phyloP scores from a whole-genome alignment of 2,329 filamentous ascomycete species.

The Epichloe glyceriae region DNA sequence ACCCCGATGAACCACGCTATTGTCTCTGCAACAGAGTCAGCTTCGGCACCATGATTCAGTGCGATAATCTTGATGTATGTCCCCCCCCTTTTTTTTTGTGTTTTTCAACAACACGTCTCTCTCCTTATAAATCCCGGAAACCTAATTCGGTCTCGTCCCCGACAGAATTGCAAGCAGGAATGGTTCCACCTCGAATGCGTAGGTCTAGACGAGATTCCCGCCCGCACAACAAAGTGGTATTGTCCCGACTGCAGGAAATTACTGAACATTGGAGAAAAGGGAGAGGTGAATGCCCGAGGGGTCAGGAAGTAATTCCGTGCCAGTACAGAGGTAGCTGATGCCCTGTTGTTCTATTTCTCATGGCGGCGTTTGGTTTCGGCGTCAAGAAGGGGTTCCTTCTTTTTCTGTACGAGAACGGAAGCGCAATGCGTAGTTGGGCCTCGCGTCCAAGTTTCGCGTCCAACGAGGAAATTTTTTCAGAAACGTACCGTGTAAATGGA shows the following conservation, averaged over 20 bases:
- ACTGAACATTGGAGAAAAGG: constrained; percentile 49
- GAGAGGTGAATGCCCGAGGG: constrained; percentile 47
- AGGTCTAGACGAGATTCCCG: constrained; percentile 52
- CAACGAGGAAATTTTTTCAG: too few relatives aligned
- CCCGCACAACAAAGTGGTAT: constrained; percentile 70
- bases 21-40: constrained; percentile 70
- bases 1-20: constrained; percentile 64
- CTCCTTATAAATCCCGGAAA: too few relatives aligned
- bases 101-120: not conserved
- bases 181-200: constrained; percentile 81
- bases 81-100: not conserved
- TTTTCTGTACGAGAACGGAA: too few relatives aligned
- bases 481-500: too few relatives aligned
- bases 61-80: constrained; percentile 65
- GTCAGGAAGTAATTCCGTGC: constrained; percentile 27
- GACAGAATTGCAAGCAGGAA: constrained; percentile 58
- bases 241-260: constrained; percentile 61
- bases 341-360: not conserved
- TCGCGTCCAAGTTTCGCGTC: too few relatives aligned
- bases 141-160: not conserved
- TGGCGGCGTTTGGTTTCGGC: too few relatives aligned
- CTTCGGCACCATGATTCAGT: constrained; percentile 73
- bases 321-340: too few relatives aligned
- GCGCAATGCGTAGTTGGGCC: too few relatives aligned
- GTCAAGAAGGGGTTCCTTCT: too few relatives aligned